Percentiles rank a stretch among this genome's conserved stretches.
These are phyloP conservation scores for Inga oerstediana DNA, from an alignment of 306 rosid species.

Conservation along the genomic window DNA sequence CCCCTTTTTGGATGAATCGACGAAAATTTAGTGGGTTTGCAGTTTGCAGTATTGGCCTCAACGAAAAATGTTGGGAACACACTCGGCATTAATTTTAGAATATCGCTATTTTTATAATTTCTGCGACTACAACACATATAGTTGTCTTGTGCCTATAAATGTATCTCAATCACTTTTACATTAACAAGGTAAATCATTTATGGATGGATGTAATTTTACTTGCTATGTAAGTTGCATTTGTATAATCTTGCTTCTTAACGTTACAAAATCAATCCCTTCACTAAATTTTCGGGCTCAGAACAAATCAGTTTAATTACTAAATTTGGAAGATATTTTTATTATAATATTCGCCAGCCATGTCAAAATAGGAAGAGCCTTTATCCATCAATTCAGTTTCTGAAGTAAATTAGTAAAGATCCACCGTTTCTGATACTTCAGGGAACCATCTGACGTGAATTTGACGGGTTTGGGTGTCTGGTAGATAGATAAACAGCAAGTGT, in stretches of 20 bases:
- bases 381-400: not conserved
- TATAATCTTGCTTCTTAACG: not conserved
- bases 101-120: not conserved
- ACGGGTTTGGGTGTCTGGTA: no score
- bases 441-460: conserved; percentile 15
- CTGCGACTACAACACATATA: not conserved
- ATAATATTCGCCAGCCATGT: not conserved
- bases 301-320: not conserved
- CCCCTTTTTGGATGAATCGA: not conserved
- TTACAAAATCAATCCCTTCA: not conserved
- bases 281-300: not conserved
- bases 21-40: not conserved
- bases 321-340: not conserved
- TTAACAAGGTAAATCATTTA: not conserved
- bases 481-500: no score
- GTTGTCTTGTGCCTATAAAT: not conserved
- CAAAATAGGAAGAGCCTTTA: not conserved
- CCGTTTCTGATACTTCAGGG: not conserved
- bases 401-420: not conserved
- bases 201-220: not conserved
- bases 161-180: not conserved
- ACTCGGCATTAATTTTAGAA: not conserved
- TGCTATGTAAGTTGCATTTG: not conserved
- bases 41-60: not conserved
- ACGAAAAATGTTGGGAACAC: not conserved